Evolutionary conservation across 495 filamentous ascomycete species (phyloP).

Genomic region (Rhizodiscina lignyota): DNA sequence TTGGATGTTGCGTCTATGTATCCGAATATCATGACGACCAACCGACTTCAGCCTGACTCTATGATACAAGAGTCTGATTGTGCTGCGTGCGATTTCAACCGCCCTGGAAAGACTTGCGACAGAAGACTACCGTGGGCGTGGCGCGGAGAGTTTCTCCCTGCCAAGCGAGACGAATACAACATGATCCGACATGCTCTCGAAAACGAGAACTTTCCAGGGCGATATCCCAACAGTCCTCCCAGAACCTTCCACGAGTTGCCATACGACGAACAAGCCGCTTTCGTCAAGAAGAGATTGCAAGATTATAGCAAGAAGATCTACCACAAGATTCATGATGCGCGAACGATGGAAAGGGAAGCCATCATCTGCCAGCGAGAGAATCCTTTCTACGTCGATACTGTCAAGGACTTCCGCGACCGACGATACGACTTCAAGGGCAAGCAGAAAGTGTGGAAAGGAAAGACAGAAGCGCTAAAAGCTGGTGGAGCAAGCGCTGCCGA

Average conservation of each 20-base stretch:
- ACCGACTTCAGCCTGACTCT: slow-evolving; percentile 91
- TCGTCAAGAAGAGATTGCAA: slow-evolving; percentile 75
- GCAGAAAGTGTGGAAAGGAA: slow-evolving; percentile 96
- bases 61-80: slow-evolving; percentile 95
- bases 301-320: slow-evolving; percentile 98
- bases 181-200: slow-evolving; percentile 92
- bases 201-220: slow-evolving; percentile 79
- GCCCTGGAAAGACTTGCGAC: slow-evolving; percentile 94
- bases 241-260: slow-evolving; percentile 68
- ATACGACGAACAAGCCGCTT: slow-evolving; percentile 62
- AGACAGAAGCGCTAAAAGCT: slow-evolving; percentile 70
- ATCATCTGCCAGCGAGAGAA: slow-evolving; percentile 99
- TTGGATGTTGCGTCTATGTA: slow-evolving; percentile 99
- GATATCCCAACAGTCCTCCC: slow-evolving; percentile 46
- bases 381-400: slow-evolving; percentile 95
- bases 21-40: slow-evolving; percentile 99
- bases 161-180: slow-evolving; percentile 95
- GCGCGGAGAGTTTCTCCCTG: slow-evolving; percentile 94
- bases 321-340: slow-evolving; percentile 94
- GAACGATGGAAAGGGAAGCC: slow-evolving; percentile 83
- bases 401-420: slow-evolving; percentile 86
- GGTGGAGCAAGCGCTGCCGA: slow-evolving; percentile 61
- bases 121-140: slow-evolving; percentile 91
- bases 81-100: slow-evolving; percentile 95
- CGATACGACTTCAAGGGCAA: slow-evolving; percentile 96